These are phyloP conservation scores for Pseudomassariella vexata DNA, from an alignment of 2,329 filamentous ascomycete species.

Conservation along the genomic window DNA sequence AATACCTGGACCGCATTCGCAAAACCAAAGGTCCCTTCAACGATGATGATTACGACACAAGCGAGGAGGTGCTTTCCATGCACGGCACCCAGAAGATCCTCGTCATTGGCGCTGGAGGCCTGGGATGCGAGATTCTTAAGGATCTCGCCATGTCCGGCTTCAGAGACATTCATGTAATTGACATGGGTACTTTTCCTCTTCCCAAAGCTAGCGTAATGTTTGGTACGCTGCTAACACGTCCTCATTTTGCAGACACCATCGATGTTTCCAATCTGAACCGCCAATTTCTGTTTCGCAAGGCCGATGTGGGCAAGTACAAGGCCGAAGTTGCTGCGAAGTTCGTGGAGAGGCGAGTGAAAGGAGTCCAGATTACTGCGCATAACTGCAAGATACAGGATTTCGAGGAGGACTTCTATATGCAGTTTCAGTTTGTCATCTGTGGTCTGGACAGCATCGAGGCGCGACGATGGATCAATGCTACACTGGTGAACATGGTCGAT, in stretches of 20 bases:
- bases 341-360: constrained; percentile 82
- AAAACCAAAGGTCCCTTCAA: constrained; percentile 75
- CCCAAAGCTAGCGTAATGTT: not conserved
- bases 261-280: constrained; percentile 97
- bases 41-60: constrained; percentile 53
- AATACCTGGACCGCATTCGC: constrained; percentile 76
- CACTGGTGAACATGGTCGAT: constrained; percentile 84
- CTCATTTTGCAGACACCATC: constrained; percentile 68
- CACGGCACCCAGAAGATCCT: constrained; percentile 71
- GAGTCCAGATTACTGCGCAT: constrained; percentile 88
- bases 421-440: constrained; percentile 90
- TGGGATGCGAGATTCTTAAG: constrained; percentile 96
- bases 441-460: constrained; percentile 96
- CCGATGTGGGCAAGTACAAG: constrained; percentile 89
- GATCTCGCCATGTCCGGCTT: constrained; percentile 93
- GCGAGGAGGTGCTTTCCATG: constrained; percentile 45
- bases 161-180: constrained; percentile 95
- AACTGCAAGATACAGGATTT: constrained; percentile 96
- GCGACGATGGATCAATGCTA: constrained; percentile 97
- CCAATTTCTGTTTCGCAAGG: constrained; percentile 89
- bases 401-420: constrained; percentile 92
- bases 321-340: constrained; percentile 89
- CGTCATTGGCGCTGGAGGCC: constrained; percentile 79
- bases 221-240: constrained; percentile 7
- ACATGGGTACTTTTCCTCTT: constrained; percentile 66